A percentile compares a stretch with the other conserved stretches of the same genome.
Evolutionary conservation across 1,284 basidiomycete species (phyloP).

Genomic region (Sphagnurus paluster): DNA sequence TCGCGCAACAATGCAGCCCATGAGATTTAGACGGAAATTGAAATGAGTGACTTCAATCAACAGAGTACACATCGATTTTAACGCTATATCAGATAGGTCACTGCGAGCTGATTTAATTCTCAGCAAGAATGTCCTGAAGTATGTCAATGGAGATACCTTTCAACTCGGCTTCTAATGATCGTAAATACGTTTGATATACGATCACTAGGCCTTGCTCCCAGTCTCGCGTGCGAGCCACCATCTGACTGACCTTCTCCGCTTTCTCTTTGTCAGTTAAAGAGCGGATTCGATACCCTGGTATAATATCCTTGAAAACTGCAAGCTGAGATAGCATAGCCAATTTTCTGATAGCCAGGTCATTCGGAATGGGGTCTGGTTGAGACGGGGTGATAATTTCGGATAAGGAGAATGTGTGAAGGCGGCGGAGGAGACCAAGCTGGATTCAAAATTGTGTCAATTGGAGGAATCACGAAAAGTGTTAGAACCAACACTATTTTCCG

Average conservation of each 20-base stretch:
- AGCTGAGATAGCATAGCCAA: constrained; percentile 90
- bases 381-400: constrained; percentile 66
- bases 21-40: constrained; percentile 95
- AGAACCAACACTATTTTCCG: constrained; percentile 75
- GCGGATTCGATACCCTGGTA: constrained; percentile 91
- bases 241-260: constrained; percentile 92
- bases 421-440: constrained; percentile 84
- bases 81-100: constrained; percentile 68
- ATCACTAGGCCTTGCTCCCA: constrained; percentile 95
- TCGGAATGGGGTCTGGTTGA: constrained; percentile 66
- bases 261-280: constrained; percentile 89
- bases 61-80: constrained; percentile 88
- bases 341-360: constrained; percentile 85
- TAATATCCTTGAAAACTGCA: constrained; percentile 94
- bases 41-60: constrained; percentile 89
- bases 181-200: constrained; percentile 89
- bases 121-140: constrained; percentile 15
- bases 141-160: constrained; percentile 59
- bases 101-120: constrained; percentile 55
- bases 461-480: constrained; percentile 5
- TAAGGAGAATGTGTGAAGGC: constrained; percentile 84
- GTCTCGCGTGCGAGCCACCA: constrained; percentile 88
- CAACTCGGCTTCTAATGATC: constrained; percentile 81
- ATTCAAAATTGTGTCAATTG: not conserved
- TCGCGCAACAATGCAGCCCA: constrained; percentile 83